Evolutionary conservation across 495 filamentous ascomycete species (phyloP).

Genomic region (Neurospora intermedia): DNA sequence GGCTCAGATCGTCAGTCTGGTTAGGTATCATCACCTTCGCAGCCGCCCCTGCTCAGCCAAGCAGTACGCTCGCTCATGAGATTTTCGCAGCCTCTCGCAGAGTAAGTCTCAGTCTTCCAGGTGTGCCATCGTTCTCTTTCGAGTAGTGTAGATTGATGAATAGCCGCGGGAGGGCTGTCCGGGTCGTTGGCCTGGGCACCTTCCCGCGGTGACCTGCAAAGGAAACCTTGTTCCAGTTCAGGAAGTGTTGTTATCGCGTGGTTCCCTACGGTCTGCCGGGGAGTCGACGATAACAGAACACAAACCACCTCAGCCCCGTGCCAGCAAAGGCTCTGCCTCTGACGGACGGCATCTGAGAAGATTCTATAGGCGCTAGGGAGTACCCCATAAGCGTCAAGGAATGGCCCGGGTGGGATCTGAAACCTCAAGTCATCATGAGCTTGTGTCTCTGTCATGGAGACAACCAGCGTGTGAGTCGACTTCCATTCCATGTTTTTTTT

Average conservation of each 20-base stretch:
- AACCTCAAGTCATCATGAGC: background rate
- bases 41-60: background rate
- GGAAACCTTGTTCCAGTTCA: background rate
- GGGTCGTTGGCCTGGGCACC: background rate
- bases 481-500: background rate
- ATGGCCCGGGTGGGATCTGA: background rate
- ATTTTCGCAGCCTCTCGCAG: too few relatives aligned
- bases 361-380: too few relatives aligned
- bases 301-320: background rate
- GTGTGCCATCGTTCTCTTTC: too few relatives aligned
- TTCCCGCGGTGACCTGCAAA: background rate
- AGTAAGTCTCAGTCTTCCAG: too few relatives aligned
- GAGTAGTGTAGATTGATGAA: too few relatives aligned
- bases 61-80: too few relatives aligned
- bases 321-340: background rate
- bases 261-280: background rate
- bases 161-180: background rate
- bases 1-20: background rate
- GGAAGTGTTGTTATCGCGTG: background rate
- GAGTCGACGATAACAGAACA: background rate
- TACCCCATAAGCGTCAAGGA: too few relatives aligned
- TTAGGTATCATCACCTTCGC: background rate
- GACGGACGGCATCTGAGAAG: too few relatives aligned
- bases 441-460: background rate
- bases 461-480: background rate